Evolutionary conservation across 139 green algal species (phyloP).

Genomic region (Raphidocelis subcapitata): DNA sequence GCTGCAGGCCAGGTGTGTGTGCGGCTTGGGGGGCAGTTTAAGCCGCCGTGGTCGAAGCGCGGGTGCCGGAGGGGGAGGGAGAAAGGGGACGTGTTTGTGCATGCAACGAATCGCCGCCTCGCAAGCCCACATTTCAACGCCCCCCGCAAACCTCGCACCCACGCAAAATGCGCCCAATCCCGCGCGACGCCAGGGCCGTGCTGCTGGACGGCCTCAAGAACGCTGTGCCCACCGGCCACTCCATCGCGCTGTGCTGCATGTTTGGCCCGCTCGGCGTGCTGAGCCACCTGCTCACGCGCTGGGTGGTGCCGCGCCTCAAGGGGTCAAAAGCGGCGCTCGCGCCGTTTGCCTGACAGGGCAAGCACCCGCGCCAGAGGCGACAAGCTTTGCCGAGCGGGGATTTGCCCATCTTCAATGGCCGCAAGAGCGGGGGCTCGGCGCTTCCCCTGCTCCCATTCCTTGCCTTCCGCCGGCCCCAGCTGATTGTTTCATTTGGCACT

Average conservation of each 20-base stretch:
- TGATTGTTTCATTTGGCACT: too few relatives aligned
- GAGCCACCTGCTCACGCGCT: slow-evolving; percentile 63
- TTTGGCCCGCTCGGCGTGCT: slow-evolving; percentile 82
- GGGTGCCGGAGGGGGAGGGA: neutral
- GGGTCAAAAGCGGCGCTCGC: too few relatives aligned
- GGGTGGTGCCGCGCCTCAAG: neutral
- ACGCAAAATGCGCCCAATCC: neutral
- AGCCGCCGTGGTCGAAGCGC: neutral
- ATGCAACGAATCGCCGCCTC: too few relatives aligned
- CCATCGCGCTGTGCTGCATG: slow-evolving; percentile 88
- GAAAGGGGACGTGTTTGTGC: too few relatives aligned
- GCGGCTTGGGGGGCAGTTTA: neutral
- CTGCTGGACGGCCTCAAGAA: slow-evolving; percentile 67
- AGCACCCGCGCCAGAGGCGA: too few relatives aligned
- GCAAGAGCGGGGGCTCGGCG: too few relatives aligned
- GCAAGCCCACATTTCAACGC: neutral
- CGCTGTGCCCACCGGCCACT: slow-evolving; percentile 61
- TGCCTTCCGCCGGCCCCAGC: too few relatives aligned
- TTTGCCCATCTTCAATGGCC: too few relatives aligned
- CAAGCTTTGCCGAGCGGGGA: too few relatives aligned
- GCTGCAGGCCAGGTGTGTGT: slow-evolving; percentile 63
- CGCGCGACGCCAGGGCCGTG: slow-evolving; percentile 55
- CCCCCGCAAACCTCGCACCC: too few relatives aligned
- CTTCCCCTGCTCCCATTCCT: too few relatives aligned
- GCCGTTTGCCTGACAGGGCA: too few relatives aligned